These are phyloP conservation scores for Tubosaeta sp. DNA, from an alignment of 768 basidiomycete species.

Conservation along the genomic window DNA sequence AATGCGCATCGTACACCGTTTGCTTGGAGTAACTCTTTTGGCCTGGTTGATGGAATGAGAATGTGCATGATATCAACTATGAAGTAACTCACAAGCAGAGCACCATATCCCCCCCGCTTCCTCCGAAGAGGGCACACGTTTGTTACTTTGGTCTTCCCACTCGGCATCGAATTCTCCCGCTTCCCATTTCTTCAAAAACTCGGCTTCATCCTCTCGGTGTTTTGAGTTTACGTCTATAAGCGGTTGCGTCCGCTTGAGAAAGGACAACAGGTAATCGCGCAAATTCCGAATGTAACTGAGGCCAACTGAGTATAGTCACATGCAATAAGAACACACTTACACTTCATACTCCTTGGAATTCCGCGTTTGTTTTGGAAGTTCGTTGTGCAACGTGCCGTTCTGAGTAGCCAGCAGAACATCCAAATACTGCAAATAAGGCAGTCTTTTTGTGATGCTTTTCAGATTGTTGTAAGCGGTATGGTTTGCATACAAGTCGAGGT, in stretches of 20 bases:
- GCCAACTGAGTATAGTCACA: slow-evolving; percentile 5
- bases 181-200: slow-evolving; percentile 82
- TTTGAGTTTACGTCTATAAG: slow-evolving; percentile 71
- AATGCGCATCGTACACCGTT: slow-evolving; percentile 94
- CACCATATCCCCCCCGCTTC: slow-evolving; percentile 84
- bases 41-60: slow-evolving; percentile 44
- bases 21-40: slow-evolving; percentile 95
- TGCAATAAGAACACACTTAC: slow-evolving; percentile 41
- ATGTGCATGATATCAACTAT: neutral
- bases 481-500: slow-evolving; percentile 86
- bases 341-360: slow-evolving; percentile 72
- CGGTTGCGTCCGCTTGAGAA: slow-evolving; percentile 80
- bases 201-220: slow-evolving; percentile 56
- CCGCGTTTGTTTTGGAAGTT: slow-evolving; percentile 65
- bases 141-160: slow-evolving; percentile 60
- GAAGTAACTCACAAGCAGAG: slow-evolving; percentile 67
- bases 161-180: slow-evolving; percentile 59
- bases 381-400: slow-evolving; percentile 56
- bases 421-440: slow-evolving; percentile 91
- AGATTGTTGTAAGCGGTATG: slow-evolving; percentile 90
- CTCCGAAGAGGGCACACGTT: slow-evolving; percentile 35
- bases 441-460: slow-evolving; percentile 74
- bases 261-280: slow-evolving; percentile 81
- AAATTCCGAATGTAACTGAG: slow-evolving; percentile 78
- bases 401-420: slow-evolving; percentile 74